Conservation (phyloP, 2,329 filamentous ascomycete genomes). For the Aspergillus candidus region DNA sequence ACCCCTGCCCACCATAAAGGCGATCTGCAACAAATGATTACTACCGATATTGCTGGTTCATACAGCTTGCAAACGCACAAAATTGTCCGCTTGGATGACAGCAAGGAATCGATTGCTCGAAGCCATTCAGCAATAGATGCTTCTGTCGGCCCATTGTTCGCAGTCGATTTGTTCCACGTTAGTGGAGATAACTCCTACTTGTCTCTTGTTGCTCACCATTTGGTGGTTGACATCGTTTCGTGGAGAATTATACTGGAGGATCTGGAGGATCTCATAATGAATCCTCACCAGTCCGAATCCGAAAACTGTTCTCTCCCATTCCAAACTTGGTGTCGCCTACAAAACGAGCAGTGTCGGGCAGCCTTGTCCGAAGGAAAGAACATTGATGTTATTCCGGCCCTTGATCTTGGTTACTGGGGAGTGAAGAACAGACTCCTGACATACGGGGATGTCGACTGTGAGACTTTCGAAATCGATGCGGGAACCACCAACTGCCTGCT, state of each 20-base stretch:
- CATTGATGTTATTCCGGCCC: constrained; percentile 19
- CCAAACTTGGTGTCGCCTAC: constrained; percentile 33
- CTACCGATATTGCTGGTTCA: constrained; percentile 22
- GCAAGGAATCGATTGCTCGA: constrained; percentile 20
- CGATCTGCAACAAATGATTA: constrained; percentile 25
- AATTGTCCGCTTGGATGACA: constrained; percentile 13
- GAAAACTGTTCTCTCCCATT: constrained; percentile 29
- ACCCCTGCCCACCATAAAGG: constrained; percentile 12
- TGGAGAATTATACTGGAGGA: constrained; percentile 38
- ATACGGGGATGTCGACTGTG: constrained; percentile 32
- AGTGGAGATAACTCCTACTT: constrained; percentile 25
- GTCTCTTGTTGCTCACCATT: constrained; percentile 34
- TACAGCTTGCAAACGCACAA: constrained; percentile 22
- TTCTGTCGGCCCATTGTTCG: constrained; percentile 36
- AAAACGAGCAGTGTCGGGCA: constrained; percentile 20
- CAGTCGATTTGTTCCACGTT: constrained; percentile 38
- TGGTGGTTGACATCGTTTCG: constrained; percentile 37
- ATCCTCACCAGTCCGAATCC: constrained; percentile 17
- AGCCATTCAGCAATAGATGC: constrained; percentile 32
- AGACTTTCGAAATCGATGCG: constrained; percentile 28
- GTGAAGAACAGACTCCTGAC: constrained; percentile 23
- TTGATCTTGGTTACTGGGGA: constrained; percentile 34
- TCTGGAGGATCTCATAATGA: constrained; percentile 31
- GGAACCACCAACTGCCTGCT: constrained; percentile 24
- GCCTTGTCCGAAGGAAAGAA: constrained; percentile 11